These are phyloP conservation scores for Juncus effusus DNA, from an alignment of 176 grass and related monocot species.

Conservation along the genomic window DNA sequence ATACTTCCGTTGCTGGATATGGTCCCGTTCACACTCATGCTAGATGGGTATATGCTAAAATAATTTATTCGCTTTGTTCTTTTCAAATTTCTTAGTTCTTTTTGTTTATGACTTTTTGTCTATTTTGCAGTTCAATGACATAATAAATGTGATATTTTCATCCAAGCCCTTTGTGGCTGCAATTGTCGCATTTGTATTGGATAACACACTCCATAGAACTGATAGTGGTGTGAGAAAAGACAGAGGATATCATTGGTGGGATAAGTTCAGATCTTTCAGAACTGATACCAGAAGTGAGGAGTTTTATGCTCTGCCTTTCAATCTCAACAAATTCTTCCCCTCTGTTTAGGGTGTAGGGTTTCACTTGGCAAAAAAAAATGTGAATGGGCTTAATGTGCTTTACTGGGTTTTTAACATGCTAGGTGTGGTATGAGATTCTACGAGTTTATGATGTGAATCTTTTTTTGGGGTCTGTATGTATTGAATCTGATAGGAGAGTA, in stretches of 20 bases:
- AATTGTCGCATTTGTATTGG: slow-evolving; percentile 78
- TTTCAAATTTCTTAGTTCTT: neutral
- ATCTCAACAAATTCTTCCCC: slow-evolving; percentile 97
- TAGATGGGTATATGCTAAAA: slow-evolving; percentile 44
- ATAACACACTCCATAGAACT: slow-evolving; percentile 74
- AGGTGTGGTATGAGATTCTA: neutral
- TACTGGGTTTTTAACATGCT: slow-evolving; percentile 31
- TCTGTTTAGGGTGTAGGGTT: slow-evolving; percentile 59
- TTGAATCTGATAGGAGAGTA: slow-evolving; percentile 5
- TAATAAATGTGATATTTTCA: slow-evolving; percentile 91
- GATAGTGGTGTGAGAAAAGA: slow-evolving; percentile 55
- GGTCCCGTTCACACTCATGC: slow-evolving; percentile 80
- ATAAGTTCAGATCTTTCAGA: slow-evolving; percentile 80
- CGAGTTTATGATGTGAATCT: slow-evolving; percentile 28
- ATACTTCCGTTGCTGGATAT: slow-evolving; percentile 89
- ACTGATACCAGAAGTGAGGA: slow-evolving; percentile 76
- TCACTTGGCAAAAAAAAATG: slow-evolving; percentile 8
- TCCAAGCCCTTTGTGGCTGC: slow-evolving; percentile 89
- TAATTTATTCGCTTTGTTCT: neutral
- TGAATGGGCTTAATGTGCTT: slow-evolving; percentile 15
- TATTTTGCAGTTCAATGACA: slow-evolving; percentile 84
- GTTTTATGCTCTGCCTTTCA: slow-evolving; percentile 90
- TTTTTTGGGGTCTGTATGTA: slow-evolving; percentile 26
- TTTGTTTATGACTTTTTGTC: neutral
- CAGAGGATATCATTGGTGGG: slow-evolving; percentile 92